These are phyloP conservation scores for Pestalotiopsis sp. DNA, from an alignment of 2,329 filamentous ascomycete genomes.

Conservation along the genomic window DNA sequence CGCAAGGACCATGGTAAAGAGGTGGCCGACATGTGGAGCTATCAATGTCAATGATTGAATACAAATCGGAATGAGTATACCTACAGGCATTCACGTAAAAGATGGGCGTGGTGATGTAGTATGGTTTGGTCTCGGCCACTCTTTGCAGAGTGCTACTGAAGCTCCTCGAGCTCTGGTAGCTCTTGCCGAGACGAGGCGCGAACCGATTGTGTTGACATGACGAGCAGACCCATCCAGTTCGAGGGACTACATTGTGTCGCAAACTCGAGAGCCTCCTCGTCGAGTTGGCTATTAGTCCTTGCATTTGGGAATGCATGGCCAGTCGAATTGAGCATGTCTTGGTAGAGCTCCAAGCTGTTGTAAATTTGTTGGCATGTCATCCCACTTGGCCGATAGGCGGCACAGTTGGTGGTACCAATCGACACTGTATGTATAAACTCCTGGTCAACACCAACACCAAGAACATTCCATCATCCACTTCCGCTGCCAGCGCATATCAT, in stretches of 20 bases:
- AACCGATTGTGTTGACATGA: conserved; percentile 21
- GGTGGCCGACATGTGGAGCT: conserved; percentile 93
- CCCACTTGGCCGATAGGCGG: background rate
- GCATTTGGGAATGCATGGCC: background rate
- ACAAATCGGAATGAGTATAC: conserved; percentile 16
- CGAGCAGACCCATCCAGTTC: conserved; percentile 26
- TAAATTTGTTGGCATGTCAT: background rate
- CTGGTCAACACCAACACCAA: background rate
- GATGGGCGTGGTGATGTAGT: conserved; percentile 94
- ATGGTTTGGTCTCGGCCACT: conserved; percentile 63
- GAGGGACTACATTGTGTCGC: conserved; percentile 10
- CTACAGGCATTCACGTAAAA: conserved; percentile 97
- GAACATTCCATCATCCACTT: too few relatives aligned
- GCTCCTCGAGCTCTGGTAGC: conserved; percentile 4
- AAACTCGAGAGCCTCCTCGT: background rate
- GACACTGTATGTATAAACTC: background rate
- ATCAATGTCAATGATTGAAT: conserved; percentile 11
- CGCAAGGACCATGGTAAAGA: conserved; percentile 88
- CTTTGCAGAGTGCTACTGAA: conserved; percentile 17
- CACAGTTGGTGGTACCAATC: background rate
- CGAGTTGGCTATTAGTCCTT: background rate
- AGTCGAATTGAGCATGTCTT: background rate
- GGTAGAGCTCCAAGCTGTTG: background rate
- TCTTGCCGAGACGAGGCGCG: conserved; percentile 20
- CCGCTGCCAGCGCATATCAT: background rate